Base-by-base conservation (phyloP, 768 basidiomycete genomes). In the Boletus rubescentipes region DNA sequence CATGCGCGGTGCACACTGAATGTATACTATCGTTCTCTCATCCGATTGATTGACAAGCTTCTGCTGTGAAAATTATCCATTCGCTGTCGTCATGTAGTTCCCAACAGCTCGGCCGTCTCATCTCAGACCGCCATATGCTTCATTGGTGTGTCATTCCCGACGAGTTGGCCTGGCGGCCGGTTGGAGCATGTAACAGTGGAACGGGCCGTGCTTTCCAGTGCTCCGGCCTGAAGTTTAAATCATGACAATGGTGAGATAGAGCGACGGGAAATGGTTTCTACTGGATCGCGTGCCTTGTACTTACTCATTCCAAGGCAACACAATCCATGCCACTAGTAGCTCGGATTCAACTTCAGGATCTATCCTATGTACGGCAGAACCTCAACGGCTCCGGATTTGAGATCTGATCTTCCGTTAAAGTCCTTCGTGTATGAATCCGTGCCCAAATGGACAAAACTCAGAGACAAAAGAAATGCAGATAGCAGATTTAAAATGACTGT, bases 301-400 rank as follows among this genome's bases (percentile, higher is more conserved):
- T 48, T n/a, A n/a, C n/a, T n/a, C 16, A 39, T 39, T 37, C 35
- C 46, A 29, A 26, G 40, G 38, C 9, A n/a, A 36, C 40, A 38
- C 18, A 53, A 64, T 46, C 58, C 32, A 45, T 16, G 37, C 18
- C n/a, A n/a, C n/a, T n/a, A n/a, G n/a, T n/a, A 14, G 5, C 5
- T 49, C 29, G 23, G 34, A 23, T 49, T 20, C 26, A 26, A 26
- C 26, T 6, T 6, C 26, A 26, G 26, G 26, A 26, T 26, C 21
- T 6, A 60, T 42, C 50, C 48, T 26, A 56, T 31, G 46, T 49
- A 57, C 52, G 53, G 23, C 47, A 55, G 49, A 50, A 61, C 36
- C 61, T 48, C 32, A 29, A 30, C 38, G 35, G 23, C 34, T 49
- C 48, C 30, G 10, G 30, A 43, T 46, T 32, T 38, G 36, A 46